Evolutionary conservation across 805 yeast species (phyloP).

Genomic region (Nakazawaea populi): DNA sequence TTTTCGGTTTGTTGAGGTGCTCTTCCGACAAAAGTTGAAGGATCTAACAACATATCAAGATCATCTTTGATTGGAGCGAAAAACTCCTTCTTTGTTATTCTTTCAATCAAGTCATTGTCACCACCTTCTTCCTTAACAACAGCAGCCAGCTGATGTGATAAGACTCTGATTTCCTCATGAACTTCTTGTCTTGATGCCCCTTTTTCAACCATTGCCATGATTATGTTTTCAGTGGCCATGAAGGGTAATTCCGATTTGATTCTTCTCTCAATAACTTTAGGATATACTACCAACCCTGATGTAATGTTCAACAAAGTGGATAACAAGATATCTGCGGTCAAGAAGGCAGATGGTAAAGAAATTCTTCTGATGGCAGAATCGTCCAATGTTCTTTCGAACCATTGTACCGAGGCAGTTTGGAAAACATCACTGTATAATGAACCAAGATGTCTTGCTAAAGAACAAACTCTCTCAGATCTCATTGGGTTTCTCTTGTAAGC

Average conservation of each 20-base stretch:
- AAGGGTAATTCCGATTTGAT: constrained; percentile 92
- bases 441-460: constrained; percentile 94
- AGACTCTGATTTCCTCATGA: constrained; percentile 94
- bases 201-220: constrained; percentile 99
- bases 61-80: constrained; percentile 87
- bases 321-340: constrained; percentile 90
- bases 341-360: constrained; percentile 91
- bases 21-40: constrained; percentile 94
- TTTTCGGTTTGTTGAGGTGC: constrained; percentile 98
- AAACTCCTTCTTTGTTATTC: constrained; percentile 71
- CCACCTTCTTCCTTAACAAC: constrained; percentile 98
- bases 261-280: constrained; percentile 97
- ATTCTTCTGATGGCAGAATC: constrained; percentile 98
- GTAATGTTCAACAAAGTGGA: constrained; percentile 88
- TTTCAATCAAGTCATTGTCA: constrained; percentile 92
- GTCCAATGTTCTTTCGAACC: constrained; percentile 99
- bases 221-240: constrained; percentile 99
- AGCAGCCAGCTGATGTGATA: constrained; percentile 95
- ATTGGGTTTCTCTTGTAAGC: constrained; percentile 99
- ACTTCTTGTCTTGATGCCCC: constrained; percentile 98
- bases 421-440: constrained; percentile 88
- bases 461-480: constrained; percentile 98
- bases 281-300: constrained; percentile 94
- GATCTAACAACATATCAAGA: constrained; percentile 77
- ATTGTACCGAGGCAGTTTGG: constrained; percentile 95